Percentiles rank a stretch among this genome's conserved stretches.
phyloP scores from a whole-genome alignment of 306 rosid genomes.

The Cyamopsis tetragonoloba region DNA sequence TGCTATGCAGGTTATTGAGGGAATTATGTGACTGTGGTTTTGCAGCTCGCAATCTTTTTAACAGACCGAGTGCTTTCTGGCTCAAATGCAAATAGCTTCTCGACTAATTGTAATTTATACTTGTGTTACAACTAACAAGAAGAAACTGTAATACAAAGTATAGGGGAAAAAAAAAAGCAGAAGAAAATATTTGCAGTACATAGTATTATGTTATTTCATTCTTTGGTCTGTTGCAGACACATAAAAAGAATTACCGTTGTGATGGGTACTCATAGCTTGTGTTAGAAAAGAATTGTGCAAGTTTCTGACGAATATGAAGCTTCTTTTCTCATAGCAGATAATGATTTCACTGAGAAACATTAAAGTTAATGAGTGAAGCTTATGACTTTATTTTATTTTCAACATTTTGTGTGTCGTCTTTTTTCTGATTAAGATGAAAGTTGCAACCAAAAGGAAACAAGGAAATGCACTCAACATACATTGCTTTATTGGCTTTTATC shows the following conservation, averaged over 20 bases:
- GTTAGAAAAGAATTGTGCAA: constrained; percentile 34
- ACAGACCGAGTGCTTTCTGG: neutral
- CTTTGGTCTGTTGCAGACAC: constrained; percentile 30
- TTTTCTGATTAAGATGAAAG: constrained; percentile 32
- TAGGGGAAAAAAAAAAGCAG: constrained; percentile 21
- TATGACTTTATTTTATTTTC: constrained; percentile 6
- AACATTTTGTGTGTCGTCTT: neutral
- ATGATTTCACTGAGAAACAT: constrained; percentile 40
- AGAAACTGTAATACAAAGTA: constrained; percentile 11
- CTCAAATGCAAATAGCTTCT: constrained; percentile 18
- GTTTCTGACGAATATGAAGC: constrained; percentile 38
- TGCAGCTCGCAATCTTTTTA: constrained; percentile 17
- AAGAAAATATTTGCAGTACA: neutral
- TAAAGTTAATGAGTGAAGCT: constrained; percentile 18
- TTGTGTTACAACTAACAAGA: neutral
- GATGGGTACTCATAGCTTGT: constrained; percentile 46
- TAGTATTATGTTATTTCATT: constrained; percentile 12
- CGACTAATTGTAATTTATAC: constrained; percentile 10
- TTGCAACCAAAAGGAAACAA: constrained; percentile 27
- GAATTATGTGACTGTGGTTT: no score
- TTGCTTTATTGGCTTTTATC: constrained; percentile 42
- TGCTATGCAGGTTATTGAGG: no score
- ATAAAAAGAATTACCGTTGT: constrained; percentile 37
- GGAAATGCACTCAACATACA: constrained; percentile 24
- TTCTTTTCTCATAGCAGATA: constrained; percentile 35